Base-by-base conservation (phyloP, 768 basidiomycete species). In the Chalciporus sphaerocephalus region DNA sequence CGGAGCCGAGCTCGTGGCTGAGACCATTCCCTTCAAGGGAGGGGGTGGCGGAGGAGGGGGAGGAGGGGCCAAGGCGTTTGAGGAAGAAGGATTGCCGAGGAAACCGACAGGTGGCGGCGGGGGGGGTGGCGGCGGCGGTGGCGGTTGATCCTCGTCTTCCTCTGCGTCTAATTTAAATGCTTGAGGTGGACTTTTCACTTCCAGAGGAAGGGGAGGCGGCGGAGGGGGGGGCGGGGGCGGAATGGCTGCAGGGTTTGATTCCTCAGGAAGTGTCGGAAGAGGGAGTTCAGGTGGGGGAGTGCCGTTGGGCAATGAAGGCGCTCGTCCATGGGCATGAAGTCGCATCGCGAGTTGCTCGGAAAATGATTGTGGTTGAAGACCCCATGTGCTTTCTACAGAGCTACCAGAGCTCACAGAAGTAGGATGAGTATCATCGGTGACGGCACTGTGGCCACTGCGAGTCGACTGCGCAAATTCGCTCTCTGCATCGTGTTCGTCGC, bases 311-410 rank as follows among this genome's bases (percentile, higher is more conserved):
- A 69, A 59, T 25, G 71, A 68, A 23, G 71, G 59, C 10, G 62
- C 59, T 46, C 75, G 69, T 18, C 76, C 77, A 62, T 74, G 72
- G 6, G 73, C 60, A 12, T 78, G 66, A 17, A 87, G 62, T 50
- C 80, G 83, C 56, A 77, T 76, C 34, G 69, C 73, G 36, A 87
- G 71, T 61, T 83, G 76, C 42, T 87, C 86, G 20, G 79, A 74
- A 40, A 85, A 71, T 1, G 79, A 72, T 17, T 72, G 78, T 30
- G 74, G 66, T 25, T 68, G 69, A 42, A 65, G 55, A 17, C 42
- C 47, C 44, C 59, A 58, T 18, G 65, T 67, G 36, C 58, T 47
- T 39, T 64, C 67, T 20, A 75, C 70, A 16, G 67, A 54, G 21
- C 70, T 75, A 12, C 57, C 66, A 32, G 79, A 79, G 49, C 72